These are phyloP conservation scores for Camillea tinctor DNA, from an alignment of 2,329 filamentous ascomycete genomes.

Conservation along the genomic window DNA sequence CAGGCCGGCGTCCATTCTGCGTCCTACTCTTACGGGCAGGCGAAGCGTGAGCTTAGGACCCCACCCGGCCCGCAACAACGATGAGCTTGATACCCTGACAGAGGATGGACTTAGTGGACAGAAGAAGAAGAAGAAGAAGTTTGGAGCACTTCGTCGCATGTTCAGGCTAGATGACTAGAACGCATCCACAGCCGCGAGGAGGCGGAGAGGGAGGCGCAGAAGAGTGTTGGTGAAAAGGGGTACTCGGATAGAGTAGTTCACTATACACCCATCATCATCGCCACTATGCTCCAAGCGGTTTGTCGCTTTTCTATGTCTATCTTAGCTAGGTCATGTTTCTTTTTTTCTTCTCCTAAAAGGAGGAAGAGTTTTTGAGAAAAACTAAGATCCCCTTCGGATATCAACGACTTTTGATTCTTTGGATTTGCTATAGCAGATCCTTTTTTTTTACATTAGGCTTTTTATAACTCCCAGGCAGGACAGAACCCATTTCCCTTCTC, in stretches of 20 bases:
- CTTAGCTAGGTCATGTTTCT: not conserved
- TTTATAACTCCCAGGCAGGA: not conserved
- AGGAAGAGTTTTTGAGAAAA: not conserved
- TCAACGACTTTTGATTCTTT: not conserved
- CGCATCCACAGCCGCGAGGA: slow-evolving; percentile 6
- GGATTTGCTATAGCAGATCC: not conserved
- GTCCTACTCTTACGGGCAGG: slow-evolving; percentile 19
- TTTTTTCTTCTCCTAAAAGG: no score
- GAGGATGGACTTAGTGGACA: slow-evolving; percentile 34
- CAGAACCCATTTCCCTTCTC: not conserved
- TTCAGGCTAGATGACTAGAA: slow-evolving; percentile 55
- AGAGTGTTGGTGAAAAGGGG: slow-evolving; percentile 22
- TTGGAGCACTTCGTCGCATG: slow-evolving; percentile 52
- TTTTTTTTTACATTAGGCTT: not conserved
- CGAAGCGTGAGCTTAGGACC: slow-evolving; percentile 30
- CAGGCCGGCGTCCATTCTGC: slow-evolving; percentile 6
- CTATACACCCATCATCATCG: not conserved
- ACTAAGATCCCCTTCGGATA: not conserved
- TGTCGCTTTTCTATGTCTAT: slow-evolving; percentile 14
- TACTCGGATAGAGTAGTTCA: slow-evolving; percentile 11
- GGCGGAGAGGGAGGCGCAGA: slow-evolving; percentile 14
- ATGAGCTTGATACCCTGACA: slow-evolving; percentile 9
- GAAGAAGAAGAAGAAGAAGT: slow-evolving; percentile 48
- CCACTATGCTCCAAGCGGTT: slow-evolving; percentile 8
- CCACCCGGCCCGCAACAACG: slow-evolving; percentile 19